These are phyloP conservation scores for Tympanopsis confertula DNA, from an alignment of 2,329 filamentous ascomycete genomes.

Conservation along the genomic window DNA sequence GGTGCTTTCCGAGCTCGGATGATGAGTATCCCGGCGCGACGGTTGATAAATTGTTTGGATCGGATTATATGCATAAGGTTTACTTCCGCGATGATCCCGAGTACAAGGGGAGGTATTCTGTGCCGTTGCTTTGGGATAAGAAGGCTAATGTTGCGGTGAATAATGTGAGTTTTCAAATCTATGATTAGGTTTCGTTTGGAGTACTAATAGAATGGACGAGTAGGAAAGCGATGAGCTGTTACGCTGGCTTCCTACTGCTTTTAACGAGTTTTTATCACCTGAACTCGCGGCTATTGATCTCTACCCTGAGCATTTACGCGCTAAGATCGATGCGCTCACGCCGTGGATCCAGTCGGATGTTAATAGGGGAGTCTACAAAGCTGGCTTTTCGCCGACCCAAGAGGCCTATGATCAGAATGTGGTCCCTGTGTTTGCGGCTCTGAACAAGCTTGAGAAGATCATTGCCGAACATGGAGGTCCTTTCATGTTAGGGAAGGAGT, in stretches of 20 bases:
- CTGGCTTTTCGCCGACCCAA: conserved; percentile 76
- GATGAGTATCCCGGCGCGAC: conserved; percentile 46
- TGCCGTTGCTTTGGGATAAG: conserved; percentile 63
- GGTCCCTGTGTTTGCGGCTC: conserved; percentile 56
- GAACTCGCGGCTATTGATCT: conserved; percentile 33
- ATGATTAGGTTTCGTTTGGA: no score
- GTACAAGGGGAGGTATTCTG: conserved; percentile 62
- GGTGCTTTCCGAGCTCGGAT: conserved; percentile 40
- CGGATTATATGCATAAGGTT: conserved; percentile 39
- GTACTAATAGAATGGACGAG: no score
- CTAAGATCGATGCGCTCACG: conserved; percentile 65
- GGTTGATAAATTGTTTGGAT: conserved; percentile 44
- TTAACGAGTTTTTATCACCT: conserved; percentile 39
- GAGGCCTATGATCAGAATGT: conserved; percentile 73
- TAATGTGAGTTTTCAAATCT: no score
- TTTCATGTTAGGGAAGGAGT: conserved; percentile 65
- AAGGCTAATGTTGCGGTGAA: conserved; percentile 61
- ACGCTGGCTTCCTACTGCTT: conserved; percentile 68
- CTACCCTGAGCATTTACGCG: conserved; percentile 50
- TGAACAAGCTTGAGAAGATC: conserved; percentile 67
- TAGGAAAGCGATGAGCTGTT: conserved; percentile 79
- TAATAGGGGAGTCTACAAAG: conserved; percentile 64
- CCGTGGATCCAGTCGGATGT: conserved; percentile 68
- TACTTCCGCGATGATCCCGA: conserved; percentile 56
- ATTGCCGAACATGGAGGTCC: conserved; percentile 37